phyloP scores from a whole-genome alignment of 768 basidiomycete genomes.

The Mycena albidolilacea region DNA sequence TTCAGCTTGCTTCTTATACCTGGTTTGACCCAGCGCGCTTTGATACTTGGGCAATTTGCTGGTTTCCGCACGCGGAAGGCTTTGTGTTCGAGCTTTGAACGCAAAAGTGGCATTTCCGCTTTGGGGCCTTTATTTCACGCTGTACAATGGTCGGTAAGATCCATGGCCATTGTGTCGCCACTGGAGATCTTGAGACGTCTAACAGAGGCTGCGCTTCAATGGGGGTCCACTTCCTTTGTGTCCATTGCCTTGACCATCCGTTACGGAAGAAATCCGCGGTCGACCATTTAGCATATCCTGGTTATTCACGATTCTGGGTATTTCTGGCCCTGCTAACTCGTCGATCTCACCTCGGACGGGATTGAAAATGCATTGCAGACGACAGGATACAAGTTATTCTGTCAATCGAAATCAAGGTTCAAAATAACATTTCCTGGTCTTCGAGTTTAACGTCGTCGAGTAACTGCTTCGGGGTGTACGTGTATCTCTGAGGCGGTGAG shows the following conservation, averaged over 20 bases:
- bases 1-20: constrained; percentile 9
- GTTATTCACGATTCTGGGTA: too few species aligned
- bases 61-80: neutral
- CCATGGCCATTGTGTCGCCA: neutral
- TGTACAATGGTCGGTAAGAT: neutral
- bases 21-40: neutral
- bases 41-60: neutral
- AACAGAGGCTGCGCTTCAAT: neutral
- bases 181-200: neutral
- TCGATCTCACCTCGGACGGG: too few species aligned
- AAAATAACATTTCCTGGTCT: constrained; percentile 34
- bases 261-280: neutral
- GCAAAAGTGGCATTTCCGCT: neutral
- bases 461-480: constrained; percentile 25
- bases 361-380: too few species aligned
- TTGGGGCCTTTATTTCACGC: neutral
- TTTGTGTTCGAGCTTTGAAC: constrained; percentile 23
- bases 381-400: neutral
- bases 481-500: constrained; percentile 31
- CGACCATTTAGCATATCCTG: too few species aligned
- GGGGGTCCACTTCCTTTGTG: neutral
- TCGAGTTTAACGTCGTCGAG: constrained; percentile 18
- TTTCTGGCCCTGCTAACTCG: too few species aligned
- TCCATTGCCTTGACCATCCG: neutral
- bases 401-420: neutral